phyloP scores from a whole-genome alignment of 1,284 basidiomycete genomes.

The Sporisorium graminicola region DNA sequence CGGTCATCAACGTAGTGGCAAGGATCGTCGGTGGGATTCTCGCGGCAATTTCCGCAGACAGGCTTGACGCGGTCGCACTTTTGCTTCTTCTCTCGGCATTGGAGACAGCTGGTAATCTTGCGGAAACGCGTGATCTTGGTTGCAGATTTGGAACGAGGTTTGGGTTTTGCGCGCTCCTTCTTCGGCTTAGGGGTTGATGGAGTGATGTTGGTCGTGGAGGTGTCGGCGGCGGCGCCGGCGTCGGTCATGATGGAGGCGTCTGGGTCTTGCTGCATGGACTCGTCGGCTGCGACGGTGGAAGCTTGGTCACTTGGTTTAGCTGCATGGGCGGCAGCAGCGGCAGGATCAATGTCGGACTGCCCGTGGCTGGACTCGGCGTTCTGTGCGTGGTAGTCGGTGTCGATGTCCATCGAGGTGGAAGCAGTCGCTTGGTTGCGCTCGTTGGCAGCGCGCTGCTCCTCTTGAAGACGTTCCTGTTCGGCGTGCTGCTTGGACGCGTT shows the following conservation, averaged over 20 bases:
- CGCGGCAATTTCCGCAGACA: conserved; percentile 57
- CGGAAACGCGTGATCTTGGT: conserved; percentile 63
- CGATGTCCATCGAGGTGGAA: conserved; percentile 32
- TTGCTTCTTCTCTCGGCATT: conserved; percentile 63
- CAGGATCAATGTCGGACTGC: conserved; percentile 40
- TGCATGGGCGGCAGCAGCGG: conserved; percentile 26
- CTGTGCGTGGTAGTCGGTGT: conserved; percentile 7
- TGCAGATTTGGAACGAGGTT: conserved; percentile 51
- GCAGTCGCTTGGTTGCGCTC: conserved; percentile 5
- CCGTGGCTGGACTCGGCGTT: not conserved
- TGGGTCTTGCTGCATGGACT: conserved; percentile 35
- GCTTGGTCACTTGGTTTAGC: not conserved
- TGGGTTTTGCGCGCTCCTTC: conserved; percentile 56
- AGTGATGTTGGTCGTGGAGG: conserved; percentile 23
- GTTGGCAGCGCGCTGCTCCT: conserved; percentile 28
- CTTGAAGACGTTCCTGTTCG: conserved; percentile 35
- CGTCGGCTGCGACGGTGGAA: conserved; percentile 13
- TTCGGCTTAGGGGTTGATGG: conserved; percentile 39
- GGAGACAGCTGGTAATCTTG: conserved; percentile 61
- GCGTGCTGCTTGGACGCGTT: conserved; percentile 45
- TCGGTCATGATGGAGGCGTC: conserved; percentile 46
- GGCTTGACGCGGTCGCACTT: conserved; percentile 64
- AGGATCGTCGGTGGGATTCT: conserved; percentile 48
- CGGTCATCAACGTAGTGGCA: conserved; percentile 59
- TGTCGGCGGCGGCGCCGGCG: conserved; percentile 9